These are phyloP conservation scores for Trifolium repens DNA, from an alignment of 306 rosid genomes.

Conservation along the genomic window DNA sequence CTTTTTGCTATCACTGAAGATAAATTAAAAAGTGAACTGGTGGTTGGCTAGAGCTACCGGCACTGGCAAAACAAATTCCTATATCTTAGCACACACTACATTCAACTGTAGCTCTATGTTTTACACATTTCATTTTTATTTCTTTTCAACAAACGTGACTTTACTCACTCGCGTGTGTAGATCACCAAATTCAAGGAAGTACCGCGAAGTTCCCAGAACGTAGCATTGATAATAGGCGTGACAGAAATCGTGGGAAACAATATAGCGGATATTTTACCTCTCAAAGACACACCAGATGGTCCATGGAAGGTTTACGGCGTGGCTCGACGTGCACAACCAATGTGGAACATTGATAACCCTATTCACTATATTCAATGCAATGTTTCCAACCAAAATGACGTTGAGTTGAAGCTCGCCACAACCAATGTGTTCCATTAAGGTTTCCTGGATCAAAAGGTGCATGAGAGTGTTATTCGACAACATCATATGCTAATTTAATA, in stretches of 20 bases:
- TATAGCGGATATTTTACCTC: constrained; percentile 68
- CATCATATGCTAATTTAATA: constrained; percentile 70
- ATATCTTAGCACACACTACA: too few relatives aligned
- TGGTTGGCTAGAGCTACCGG: too few relatives aligned
- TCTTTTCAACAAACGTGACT: not conserved
- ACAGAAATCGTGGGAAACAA: constrained; percentile 60
- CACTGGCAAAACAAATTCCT: too few relatives aligned
- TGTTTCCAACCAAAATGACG: constrained; percentile 51
- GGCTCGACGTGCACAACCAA: constrained; percentile 68
- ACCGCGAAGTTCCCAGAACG: constrained; percentile 37
- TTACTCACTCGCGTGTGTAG: not conserved
- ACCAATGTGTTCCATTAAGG: constrained; percentile 41
- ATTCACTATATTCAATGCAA: constrained; percentile 70
- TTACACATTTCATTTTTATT: not conserved
- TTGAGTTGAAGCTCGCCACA: constrained; percentile 54
- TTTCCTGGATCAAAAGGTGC: constrained; percentile 61
- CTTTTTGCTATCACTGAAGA: too few relatives aligned
- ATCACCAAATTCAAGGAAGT: constrained; percentile 20
- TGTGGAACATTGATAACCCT: constrained; percentile 60
- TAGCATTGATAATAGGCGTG: constrained; percentile 54
- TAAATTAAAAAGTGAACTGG: too few relatives aligned
- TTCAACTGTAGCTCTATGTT: not conserved
- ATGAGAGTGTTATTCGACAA: constrained; percentile 53
- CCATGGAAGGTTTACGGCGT: constrained; percentile 84
- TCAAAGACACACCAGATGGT: constrained; percentile 64